Evolutionary conservation across 1,284 basidiomycete genomes (phyloP).

Genomic region (Trichosporon asahii): DNA sequence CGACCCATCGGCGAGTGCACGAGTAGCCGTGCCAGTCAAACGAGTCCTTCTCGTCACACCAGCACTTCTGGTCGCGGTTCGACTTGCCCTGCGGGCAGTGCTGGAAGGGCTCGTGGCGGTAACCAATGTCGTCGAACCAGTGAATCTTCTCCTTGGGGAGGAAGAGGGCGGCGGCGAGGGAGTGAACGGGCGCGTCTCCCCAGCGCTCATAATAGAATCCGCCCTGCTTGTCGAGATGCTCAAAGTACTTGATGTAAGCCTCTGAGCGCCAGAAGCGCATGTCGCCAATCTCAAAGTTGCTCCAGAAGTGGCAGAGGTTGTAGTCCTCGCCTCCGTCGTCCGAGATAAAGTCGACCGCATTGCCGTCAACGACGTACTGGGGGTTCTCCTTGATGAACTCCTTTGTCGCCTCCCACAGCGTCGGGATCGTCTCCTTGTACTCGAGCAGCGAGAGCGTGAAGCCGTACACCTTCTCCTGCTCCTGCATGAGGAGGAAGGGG

Average conservation of each 20-base stretch:
- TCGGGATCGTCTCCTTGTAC: slow-evolving; percentile 71
- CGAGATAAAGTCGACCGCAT: slow-evolving; percentile 71
- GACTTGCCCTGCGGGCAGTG: slow-evolving; percentile 52
- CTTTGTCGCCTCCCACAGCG: slow-evolving; percentile 68
- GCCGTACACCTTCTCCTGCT: slow-evolving; percentile 69
- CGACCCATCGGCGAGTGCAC: slow-evolving; percentile 5
- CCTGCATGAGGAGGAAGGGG: slow-evolving; percentile 84
- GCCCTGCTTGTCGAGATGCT: slow-evolving; percentile 69
- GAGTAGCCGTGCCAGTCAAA: slow-evolving; percentile 51
- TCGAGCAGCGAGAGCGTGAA: slow-evolving; percentile 77
- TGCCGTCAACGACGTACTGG: slow-evolving; percentile 64
- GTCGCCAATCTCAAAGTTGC: slow-evolving; percentile 77
- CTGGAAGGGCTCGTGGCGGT: slow-evolving; percentile 51
- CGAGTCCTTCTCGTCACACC: slow-evolving; percentile 49
- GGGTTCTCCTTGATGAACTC: slow-evolving; percentile 69
- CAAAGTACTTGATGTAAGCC: slow-evolving; percentile 73
- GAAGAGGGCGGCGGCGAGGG: slow-evolving; percentile 72
- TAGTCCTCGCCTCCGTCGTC: slow-evolving; percentile 67
- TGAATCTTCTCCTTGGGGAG: slow-evolving; percentile 67
- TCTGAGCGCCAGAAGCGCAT: slow-evolving; percentile 72
- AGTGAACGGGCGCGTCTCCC: slow-evolving; percentile 83
- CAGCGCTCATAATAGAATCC: slow-evolving; percentile 75
- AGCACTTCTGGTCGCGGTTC: slow-evolving; percentile 48
- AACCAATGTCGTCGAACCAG: slow-evolving; percentile 61
- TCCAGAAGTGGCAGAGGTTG: slow-evolving; percentile 81